phyloP scores from a whole-genome alignment of 2,329 filamentous ascomycete genomes.

The Cladophialophora bantiana region DNA sequence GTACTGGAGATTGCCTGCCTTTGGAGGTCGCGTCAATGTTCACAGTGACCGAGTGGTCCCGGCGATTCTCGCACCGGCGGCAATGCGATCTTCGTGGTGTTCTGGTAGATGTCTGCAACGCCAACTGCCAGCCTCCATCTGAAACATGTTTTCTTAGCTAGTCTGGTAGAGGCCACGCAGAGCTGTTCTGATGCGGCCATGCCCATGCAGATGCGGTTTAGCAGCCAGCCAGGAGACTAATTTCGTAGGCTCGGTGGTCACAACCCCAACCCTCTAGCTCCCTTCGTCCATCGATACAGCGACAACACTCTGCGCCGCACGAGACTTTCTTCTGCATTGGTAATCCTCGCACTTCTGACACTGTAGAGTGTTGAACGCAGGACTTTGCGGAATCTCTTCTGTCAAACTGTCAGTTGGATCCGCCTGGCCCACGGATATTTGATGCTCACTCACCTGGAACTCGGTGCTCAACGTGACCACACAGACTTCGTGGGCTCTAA shows the following conservation, averaged over 20 bases:
- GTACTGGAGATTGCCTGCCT: too few relatives aligned
- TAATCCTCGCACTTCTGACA: constrained; percentile 49
- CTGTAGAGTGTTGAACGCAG: constrained; percentile 58
- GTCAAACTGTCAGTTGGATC: neutral
- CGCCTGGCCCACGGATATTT: neutral
- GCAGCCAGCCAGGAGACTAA: neutral
- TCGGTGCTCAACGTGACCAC: constrained; percentile 59
- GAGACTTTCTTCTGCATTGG: constrained; percentile 52
- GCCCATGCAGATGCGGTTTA: neutral
- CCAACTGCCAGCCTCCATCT: too few relatives aligned
- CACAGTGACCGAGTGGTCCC: too few relatives aligned
- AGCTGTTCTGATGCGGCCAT: too few relatives aligned
- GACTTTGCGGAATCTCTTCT: constrained; percentile 64
- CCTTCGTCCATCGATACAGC: constrained; percentile 60
- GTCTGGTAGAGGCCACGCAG: too few relatives aligned
- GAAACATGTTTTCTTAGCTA: too few relatives aligned
- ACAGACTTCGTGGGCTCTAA: constrained; percentile 59
- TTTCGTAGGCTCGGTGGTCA: constrained; percentile 2
- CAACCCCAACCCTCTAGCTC: constrained; percentile 48
- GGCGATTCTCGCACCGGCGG: too few relatives aligned
- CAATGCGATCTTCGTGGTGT: too few relatives aligned
- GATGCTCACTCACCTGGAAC: constrained; percentile 46
- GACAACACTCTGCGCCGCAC: constrained; percentile 56
- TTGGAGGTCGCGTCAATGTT: too few relatives aligned
- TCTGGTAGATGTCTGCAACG: too few relatives aligned